phyloP scores from a whole-genome alignment of 2,329 filamentous ascomycete species.

The Penicillium sp. region DNA sequence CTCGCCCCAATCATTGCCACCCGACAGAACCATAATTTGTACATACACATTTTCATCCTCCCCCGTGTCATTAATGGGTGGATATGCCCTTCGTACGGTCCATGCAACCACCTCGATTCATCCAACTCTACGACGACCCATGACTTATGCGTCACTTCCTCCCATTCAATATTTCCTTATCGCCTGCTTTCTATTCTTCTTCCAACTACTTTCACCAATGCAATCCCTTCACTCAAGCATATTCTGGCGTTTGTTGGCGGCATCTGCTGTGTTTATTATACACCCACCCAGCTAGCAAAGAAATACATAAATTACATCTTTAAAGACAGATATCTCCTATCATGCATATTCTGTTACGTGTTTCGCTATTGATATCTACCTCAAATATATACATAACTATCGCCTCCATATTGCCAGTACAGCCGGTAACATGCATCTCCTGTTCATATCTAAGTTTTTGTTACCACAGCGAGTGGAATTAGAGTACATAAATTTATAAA shows the following conservation, averaged over 20 bases:
- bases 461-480: not conserved
- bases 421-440: not conserved
- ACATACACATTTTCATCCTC: constrained; percentile 23
- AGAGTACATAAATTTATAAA: constrained; percentile 3
- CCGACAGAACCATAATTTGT: constrained; percentile 1
- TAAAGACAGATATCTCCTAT: too few relatives aligned
- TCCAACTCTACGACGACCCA: not conserved
- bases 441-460: not conserved
- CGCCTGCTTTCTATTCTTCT: not conserved
- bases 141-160: not conserved
- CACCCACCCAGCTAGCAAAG: not conserved
- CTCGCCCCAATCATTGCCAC: not conserved
- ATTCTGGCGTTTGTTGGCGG: not conserved
- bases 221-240: not conserved
- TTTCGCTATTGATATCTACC: not conserved
- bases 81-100: not conserved
- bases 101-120: not conserved
- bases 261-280: not conserved
- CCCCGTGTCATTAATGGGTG: not conserved
- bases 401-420: not conserved
- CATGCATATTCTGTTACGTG: not conserved
- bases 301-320: not conserved
- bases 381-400: not conserved
- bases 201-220: not conserved
- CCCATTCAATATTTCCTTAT: not conserved